Conservation (phyloP, 139 green algal species). For the Gonium pectorale region DNA sequence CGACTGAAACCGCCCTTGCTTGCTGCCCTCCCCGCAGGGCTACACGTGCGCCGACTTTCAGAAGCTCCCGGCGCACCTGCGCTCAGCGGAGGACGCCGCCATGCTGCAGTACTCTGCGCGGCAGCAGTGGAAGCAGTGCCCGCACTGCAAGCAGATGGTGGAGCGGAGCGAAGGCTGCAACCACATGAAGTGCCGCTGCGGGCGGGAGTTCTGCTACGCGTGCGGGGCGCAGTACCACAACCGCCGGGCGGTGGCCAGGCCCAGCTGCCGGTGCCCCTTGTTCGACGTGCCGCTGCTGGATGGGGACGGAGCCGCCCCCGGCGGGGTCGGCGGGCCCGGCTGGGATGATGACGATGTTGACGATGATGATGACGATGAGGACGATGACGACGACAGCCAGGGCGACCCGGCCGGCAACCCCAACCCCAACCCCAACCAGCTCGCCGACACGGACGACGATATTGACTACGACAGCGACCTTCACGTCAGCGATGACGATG, state of each 20-base stretch:
- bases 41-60: constrained; percentile 67
- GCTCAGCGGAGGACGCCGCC: constrained; percentile 58
- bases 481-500: too few relatives aligned
- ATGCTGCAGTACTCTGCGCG: constrained; percentile 51
- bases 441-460: too few relatives aligned
- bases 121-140: constrained; percentile 61
- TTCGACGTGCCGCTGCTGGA: constrained; percentile 54
- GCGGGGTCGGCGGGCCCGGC: too few relatives aligned
- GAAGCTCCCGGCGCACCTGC: constrained; percentile 55
- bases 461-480: too few relatives aligned
- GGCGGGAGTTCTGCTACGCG: constrained; percentile 60
- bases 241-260: constrained; percentile 44
- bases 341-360: too few relatives aligned
- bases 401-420: too few relatives aligned
- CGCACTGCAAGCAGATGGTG: constrained; percentile 56
- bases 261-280: constrained; percentile 50
- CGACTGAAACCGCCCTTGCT: not conserved
- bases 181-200: constrained; percentile 66
- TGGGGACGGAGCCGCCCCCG: too few relatives aligned
- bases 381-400: too few relatives aligned
- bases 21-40: constrained; percentile 3
- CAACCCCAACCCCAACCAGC: too few relatives aligned
- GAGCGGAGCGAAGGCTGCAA: constrained; percentile 68
- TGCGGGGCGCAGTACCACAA: constrained; percentile 56
- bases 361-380: too few relatives aligned